Base-by-base conservation (phyloP, 1,284 basidiomycete genomes). In the Moniliophthora roreri region DNA sequence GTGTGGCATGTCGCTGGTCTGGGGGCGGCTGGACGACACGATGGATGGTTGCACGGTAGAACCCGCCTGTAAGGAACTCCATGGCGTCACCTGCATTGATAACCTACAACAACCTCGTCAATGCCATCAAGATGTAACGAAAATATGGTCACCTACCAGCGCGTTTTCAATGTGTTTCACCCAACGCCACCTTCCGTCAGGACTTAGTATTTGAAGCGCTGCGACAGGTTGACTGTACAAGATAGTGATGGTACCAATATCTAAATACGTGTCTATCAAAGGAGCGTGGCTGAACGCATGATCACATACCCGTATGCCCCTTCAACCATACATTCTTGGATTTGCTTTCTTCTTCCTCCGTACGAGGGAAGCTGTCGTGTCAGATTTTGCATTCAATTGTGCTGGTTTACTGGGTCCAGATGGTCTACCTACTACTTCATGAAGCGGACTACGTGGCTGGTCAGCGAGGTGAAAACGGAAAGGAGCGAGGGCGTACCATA, bases 201-300 rank as follows among this genome's bases (percentile, higher is more conserved):
- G 72, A 0, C 73, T 70, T 6, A 80, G 65, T 41, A 86, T 83
- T 51, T 87, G 85, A 21, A 86, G 69, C 0, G 73, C 81, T 10
- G 78, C 69, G 3, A 85, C 75, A 0, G 85, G 83, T 52, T 85
- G 84, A 40, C 80, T 81, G 70, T 78, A 85, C 13, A 86, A 66
- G 11, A 85, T 76, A 2, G 79, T 81, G 50, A 86, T 66, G 32
- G 64, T 71, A 24, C 73, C 77, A 53, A 77, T 68, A 55, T 81
- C 79, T 74, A 34, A 0, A 26, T 23, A 6, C 24, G 3, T 4
- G 24, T n/a, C 7, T 11, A 32, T 32, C 24, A 7, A 46, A 13
- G 21, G 39, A n/a, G 28, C n/a, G 23, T 34, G 2, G 26, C 13
- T 6, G 2, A 21, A n/a, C 2, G 21, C 11, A 16, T 4, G 7